Base-by-base conservation (phyloP, 768 basidiomycete genomes). In the Boletus tylopilopsis region DNA sequence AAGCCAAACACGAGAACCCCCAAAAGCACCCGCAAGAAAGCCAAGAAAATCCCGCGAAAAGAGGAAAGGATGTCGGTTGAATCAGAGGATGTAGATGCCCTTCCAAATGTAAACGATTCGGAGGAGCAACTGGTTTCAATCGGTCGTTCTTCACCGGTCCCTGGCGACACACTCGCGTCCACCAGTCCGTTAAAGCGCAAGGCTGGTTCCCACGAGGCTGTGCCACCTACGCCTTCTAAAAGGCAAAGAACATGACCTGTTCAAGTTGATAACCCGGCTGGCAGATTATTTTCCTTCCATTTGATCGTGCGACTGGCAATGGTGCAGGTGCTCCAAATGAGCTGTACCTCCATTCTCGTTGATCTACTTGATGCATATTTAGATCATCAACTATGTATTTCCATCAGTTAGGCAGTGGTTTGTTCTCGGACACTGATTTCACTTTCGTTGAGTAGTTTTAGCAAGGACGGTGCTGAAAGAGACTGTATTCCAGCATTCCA, bases 1-100 rank as follows among this genome's bases (percentile, higher is more conserved):
- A 68, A 61, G 36, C 52, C 54, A 44, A 56, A 54, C 21, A 35
- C 37, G 37, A 51, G 55, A 40, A 62, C 58, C 19, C 64, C 53
- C 42, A 73, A 70, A 49, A 67, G 62, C 22, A 51, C 61, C 18
- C 64, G 64, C 35, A 66, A 50, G 37, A 62, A 42, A 34, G 19
- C 36, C 25, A 60, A 49, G 47, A 52, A 45, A 32, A 39, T 23
- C 5, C 38, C 30, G 15, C 55, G 46, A 49, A 49, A 47, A 9
- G 41, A 41, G 37, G 54, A 57, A 48, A 44, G 49, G 5, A 38
- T n/a, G 25, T 13, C 36, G 4, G 52, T 59, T 4, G 64, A 68
- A 42, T 47, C 52, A 4, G 70, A 62, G 37, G 69, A 68, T 37
- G 68, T 63, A 5, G 62, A 68, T 37, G 47, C 48, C 6, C 58